phyloP scores from a whole-genome alignment of 352 stramenopile genomes.

The Pythium phragmitis region DNA sequence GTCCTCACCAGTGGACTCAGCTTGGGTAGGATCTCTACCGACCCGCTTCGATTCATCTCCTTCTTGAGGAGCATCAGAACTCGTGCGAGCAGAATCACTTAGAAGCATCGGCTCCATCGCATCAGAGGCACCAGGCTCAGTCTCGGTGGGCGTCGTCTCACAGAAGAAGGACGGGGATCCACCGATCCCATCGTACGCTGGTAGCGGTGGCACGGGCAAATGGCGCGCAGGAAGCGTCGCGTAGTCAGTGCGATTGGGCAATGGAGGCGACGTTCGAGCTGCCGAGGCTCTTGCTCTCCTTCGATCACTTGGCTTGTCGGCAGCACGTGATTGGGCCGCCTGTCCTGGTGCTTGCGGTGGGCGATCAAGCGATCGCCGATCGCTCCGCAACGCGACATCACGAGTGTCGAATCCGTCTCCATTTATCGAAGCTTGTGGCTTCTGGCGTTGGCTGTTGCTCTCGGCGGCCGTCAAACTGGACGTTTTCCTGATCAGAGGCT shows the following conservation, averaged over 20 bases:
- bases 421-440: not conserved
- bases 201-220: constrained; percentile 57
- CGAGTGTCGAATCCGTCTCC: not conserved
- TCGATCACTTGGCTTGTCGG: not conserved
- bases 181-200: constrained; percentile 78
- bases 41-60: not conserved
- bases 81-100: not conserved
- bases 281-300: not conserved
- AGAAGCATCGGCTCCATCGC: constrained; percentile 21
- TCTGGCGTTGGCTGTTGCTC: not conserved
- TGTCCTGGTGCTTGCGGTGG: not conserved
- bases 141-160: constrained; percentile 26
- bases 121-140: not conserved
- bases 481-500: not conserved
- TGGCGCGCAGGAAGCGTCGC: constrained; percentile 23
- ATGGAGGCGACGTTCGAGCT: not conserved
- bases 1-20: not conserved
- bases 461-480: not conserved
- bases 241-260: not conserved
- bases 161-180: constrained; percentile 81
- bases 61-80: not conserved
- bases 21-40: not conserved
- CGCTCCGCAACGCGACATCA: not conserved
- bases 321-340: not conserved
- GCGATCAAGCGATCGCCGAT: not conserved